phyloP scores from a whole-genome alignment of 257 asterid genomes.

The Solanum pimpinellifolium region DNA sequence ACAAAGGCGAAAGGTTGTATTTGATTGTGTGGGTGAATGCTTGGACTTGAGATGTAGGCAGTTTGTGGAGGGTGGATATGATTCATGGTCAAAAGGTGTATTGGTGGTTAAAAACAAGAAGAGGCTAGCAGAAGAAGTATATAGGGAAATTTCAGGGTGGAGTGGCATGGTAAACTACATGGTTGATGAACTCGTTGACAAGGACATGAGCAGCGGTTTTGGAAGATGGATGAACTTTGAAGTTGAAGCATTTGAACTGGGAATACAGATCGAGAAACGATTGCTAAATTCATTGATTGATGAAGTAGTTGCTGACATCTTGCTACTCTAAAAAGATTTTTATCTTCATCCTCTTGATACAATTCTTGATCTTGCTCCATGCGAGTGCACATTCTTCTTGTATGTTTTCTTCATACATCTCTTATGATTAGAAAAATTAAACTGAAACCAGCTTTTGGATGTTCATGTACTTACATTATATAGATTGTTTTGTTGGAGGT shows the following conservation, averaged over 20 bases:
- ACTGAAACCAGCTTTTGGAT: background rate
- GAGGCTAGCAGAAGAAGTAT: slow-evolving; percentile 54
- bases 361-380: background rate
- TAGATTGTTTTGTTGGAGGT: background rate
- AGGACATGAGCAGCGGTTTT: slow-evolving; percentile 66
- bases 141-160: slow-evolving; percentile 55
- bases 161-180: slow-evolving; percentile 41
- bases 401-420: background rate
- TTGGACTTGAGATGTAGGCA: slow-evolving; percentile 44
- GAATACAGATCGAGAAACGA: slow-evolving; percentile 52
- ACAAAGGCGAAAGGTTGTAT: slow-evolving; percentile 34
- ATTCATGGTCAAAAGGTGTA: slow-evolving; percentile 45
- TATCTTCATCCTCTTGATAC: background rate
- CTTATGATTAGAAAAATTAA: background rate
- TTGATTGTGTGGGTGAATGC: slow-evolving; percentile 60
- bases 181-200: slow-evolving; percentile 90
- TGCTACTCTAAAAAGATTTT: slow-evolving; percentile 23
- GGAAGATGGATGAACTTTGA: slow-evolving; percentile 89
- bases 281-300: slow-evolving; percentile 62
- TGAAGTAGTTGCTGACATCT: slow-evolving; percentile 62
- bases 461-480: background rate
- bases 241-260: slow-evolving; percentile 66
- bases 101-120: slow-evolving; percentile 32
- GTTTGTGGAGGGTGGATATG: slow-evolving; percentile 41
- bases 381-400: background rate